A percentile compares a stretch with the other conserved stretches of the same genome.
phyloP scores from a whole-genome alignment of 371 early-diverging fungal species.

The Mucor circinelloides region DNA sequence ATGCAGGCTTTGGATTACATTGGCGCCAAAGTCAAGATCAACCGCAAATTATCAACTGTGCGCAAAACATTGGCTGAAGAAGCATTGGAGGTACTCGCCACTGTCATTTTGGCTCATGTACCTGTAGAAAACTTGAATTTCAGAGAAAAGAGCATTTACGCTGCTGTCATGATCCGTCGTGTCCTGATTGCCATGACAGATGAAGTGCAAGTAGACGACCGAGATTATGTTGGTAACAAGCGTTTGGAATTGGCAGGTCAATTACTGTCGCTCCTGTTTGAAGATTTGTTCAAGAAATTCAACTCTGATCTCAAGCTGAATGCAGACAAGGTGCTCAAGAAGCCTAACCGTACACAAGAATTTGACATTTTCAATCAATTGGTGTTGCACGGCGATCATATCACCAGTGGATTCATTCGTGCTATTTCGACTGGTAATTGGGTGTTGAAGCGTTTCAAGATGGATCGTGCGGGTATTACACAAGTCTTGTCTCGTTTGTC shows the following conservation, averaged over 20 bases:
- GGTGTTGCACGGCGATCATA: slow-evolving; percentile 84
- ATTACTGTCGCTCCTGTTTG: slow-evolving; percentile 96
- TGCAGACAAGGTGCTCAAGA: slow-evolving; percentile 94
- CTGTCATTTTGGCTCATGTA: slow-evolving; percentile 95
- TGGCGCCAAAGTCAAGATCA: slow-evolving; percentile 78
- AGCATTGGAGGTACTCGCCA: slow-evolving; percentile 89
- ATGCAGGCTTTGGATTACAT: slow-evolving; percentile 93
- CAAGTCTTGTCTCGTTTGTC: slow-evolving; percentile 97
- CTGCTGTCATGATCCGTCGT: slow-evolving; percentile 98
- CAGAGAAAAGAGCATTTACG: slow-evolving; percentile 93
- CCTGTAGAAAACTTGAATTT: slow-evolving; percentile 91
- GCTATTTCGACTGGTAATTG: slow-evolving; percentile 99
- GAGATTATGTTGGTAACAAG: slow-evolving; percentile 99
- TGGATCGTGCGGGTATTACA: slow-evolving; percentile 99
- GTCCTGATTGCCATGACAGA: slow-evolving; percentile 88
- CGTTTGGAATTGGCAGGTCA: slow-evolving; percentile 99
- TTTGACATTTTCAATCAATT: slow-evolving; percentile 95
- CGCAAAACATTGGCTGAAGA: slow-evolving; percentile 83
- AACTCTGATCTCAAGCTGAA: slow-evolving; percentile 88
- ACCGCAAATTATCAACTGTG: slow-evolving; percentile 59
- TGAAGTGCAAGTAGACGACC: slow-evolving; percentile 92
- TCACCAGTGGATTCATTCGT: slow-evolving; percentile 95
- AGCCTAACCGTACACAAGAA: slow-evolving; percentile 90
- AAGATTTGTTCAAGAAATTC: slow-evolving; percentile 99
- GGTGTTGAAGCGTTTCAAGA: slow-evolving; percentile 99